phyloP scores from a whole-genome alignment of 345 rosid species.

The Aquilaria sinensis region DNA sequence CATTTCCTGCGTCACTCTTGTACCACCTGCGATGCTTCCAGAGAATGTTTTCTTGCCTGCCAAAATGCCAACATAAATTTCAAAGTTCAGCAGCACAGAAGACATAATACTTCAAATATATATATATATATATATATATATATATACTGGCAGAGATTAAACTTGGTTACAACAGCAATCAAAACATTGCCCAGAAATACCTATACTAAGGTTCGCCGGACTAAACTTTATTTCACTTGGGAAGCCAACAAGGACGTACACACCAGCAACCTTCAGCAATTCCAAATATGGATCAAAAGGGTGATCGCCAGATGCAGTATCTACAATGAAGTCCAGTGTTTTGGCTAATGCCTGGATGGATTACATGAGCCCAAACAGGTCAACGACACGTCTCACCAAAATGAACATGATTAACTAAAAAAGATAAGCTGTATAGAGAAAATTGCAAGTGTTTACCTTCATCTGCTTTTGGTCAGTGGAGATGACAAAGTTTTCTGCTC shows the following conservation, averaged over 20 bases:
- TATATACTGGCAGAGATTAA: not conserved
- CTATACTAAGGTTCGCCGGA: slow-evolving; percentile 59
- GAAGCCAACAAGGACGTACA: slow-evolving; percentile 65
- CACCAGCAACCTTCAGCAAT: slow-evolving; percentile 62
- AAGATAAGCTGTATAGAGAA: not conserved
- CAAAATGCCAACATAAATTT: slow-evolving; percentile 8
- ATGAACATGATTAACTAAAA: not conserved
- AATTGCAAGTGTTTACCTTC: slow-evolving; percentile 39
- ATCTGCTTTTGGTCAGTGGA: slow-evolving; percentile 70
- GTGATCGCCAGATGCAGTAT: slow-evolving; percentile 89
- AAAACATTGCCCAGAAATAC: slow-evolving; percentile 19
- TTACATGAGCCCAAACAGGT: slow-evolving; percentile 3
- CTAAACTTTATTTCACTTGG: slow-evolving; percentile 79
- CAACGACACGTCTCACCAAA: not conserved
- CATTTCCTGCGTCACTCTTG: slow-evolving; percentile 74
- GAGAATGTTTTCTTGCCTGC: slow-evolving; percentile 60
- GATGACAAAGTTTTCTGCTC: slow-evolving; percentile 60
- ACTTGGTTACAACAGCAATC: not conserved
- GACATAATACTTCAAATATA: not conserved
- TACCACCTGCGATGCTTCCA: slow-evolving; percentile 72
- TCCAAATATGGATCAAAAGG: slow-evolving; percentile 77
- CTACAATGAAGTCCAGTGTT: slow-evolving; percentile 71
- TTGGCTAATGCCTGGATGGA: slow-evolving; percentile 48
- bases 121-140: not conserved
- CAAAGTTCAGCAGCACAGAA: not conserved